Percentiles rank a stretch among this genome's conserved stretches.
Conservation (phyloP, 805 yeast genomes). For the Gaillardinia entomophila region DNA sequence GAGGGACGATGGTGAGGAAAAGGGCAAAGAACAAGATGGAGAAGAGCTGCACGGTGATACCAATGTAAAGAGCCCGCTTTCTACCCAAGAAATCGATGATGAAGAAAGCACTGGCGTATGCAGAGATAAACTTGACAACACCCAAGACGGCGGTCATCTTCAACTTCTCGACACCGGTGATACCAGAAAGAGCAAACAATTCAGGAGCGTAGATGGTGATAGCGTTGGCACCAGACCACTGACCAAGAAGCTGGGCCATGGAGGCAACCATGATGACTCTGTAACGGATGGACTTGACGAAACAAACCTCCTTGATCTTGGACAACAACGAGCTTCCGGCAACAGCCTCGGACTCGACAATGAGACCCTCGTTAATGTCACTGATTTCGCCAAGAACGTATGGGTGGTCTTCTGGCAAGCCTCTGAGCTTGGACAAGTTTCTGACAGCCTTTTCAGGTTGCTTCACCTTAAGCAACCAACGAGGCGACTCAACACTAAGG, state of each 20-base stretch:
- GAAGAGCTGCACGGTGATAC: slow-evolving; percentile 12
- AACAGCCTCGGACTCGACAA: slow-evolving; percentile 13
- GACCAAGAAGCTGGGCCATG: slow-evolving; percentile 16
- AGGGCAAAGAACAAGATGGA: slow-evolving; percentile 15
- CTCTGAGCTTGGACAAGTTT: slow-evolving; percentile 13
- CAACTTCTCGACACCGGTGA: slow-evolving; percentile 13
- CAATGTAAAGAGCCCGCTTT: slow-evolving; percentile 14
- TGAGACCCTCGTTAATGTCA: slow-evolving; percentile 16
- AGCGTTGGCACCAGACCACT: slow-evolving; percentile 22
- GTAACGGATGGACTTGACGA: slow-evolving; percentile 14
- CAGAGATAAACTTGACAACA: slow-evolving; percentile 16
- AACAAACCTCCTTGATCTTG: slow-evolving; percentile 10
- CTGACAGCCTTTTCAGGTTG: slow-evolving; percentile 12
- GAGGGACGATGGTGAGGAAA: slow-evolving; percentile 16
- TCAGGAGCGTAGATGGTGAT: slow-evolving; percentile 18
- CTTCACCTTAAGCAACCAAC: slow-evolving; percentile 16
- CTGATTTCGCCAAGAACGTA: slow-evolving; percentile 17
- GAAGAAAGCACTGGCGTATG: slow-evolving; percentile 18
- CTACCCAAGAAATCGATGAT: slow-evolving; percentile 18
- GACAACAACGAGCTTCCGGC: slow-evolving; percentile 6
- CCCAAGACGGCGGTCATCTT: slow-evolving; percentile 20
- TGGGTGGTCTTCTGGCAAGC: slow-evolving; percentile 17
- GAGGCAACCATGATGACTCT: slow-evolving; percentile 15
- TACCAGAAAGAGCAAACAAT: slow-evolving; percentile 15
- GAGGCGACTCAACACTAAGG: slow-evolving; percentile 16